Evolutionary conservation across 176 grass and related monocot species (phyloP), one percentile per base, ranked within the genome.

Genomic region (Cocos nucifera): DNA sequence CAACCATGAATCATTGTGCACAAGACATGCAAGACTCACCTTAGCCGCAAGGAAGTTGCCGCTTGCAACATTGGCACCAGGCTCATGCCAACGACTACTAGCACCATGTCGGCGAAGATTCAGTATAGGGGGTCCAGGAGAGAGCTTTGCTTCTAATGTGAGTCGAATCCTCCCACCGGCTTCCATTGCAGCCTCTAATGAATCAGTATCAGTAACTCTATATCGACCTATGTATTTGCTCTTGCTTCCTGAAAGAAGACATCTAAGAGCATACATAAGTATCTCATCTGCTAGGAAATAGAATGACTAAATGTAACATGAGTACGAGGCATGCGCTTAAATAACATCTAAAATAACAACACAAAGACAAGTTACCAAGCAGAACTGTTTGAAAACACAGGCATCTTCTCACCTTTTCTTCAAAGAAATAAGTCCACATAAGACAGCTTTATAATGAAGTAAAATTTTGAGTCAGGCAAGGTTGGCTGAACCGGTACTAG

Each of bases 31-130:
- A 17, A 24, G 59, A 69, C 28, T 80, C 60, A 96, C 92, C 92
- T 90, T 97, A 71, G 92, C 92, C 70, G 83, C 92, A 67, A 97
- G 83, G 63, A 97, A 97, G 64, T 97, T 97, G 59, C 92, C 87
- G 64, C 87, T 90, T 76, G 87, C 75, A 76, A 90, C 84, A 73
- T 83, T 81, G 64, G 88, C 81, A 53, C 85, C 92, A 78, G 91
- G 75, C 52, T 80, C 83, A 66, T 82, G 83, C 73, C 81, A 90
- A 51, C 70, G 83, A 25, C 81, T 85, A 79, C 73, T 91, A 50
- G 71, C 69, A 63, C 87, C 92, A 70, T 97, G 87, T 73, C 83
- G 83, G 64, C 84, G 81, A 24, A 91, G 87, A 82, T 83, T 91
- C 44, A 85, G 59, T 82, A 87, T 97, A 56, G 92, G 81, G 61